Evolutionary conservation across 1,139 yeast genomes (phyloP).

Genomic region (Ogataea hybrid): DNA sequence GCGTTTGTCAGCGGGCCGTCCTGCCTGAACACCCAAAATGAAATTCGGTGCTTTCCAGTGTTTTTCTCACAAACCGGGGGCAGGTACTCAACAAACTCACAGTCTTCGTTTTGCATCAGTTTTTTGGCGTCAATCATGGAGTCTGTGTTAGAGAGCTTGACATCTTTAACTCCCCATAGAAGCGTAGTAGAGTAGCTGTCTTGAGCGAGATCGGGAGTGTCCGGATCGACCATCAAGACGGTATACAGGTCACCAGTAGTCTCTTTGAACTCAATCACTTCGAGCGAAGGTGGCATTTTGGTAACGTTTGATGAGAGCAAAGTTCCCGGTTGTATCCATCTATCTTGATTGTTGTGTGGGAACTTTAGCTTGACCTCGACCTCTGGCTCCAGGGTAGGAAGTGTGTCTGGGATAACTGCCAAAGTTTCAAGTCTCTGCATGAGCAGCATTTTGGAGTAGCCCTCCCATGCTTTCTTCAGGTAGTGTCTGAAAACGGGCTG

Average conservation of each 20-base stretch:
- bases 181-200: conserved; percentile 73
- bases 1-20: conserved; percentile 23
- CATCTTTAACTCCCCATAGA: conserved; percentile 76
- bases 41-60: conserved; percentile 75
- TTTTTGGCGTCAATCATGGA: conserved; percentile 56
- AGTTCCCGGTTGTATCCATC: conserved; percentile 79
- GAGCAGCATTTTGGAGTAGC: conserved; percentile 61
- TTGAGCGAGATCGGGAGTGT: conserved; percentile 70
- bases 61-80: conserved; percentile 94
- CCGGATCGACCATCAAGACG: conserved; percentile 84
- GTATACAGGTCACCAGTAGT: conserved; percentile 59
- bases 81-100: conserved; percentile 56
- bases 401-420: conserved; percentile 86
- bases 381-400: conserved; percentile 84
- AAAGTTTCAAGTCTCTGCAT: conserved; percentile 91
- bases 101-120: conserved; percentile 39
- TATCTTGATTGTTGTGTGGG: conserved; percentile 60
- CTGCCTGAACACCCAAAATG: conserved; percentile 91
- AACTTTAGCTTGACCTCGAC: conserved; percentile 77
- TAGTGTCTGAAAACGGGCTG: conserved; percentile 78
- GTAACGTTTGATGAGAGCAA: conserved; percentile 72
- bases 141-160: conserved; percentile 58
- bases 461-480: conserved; percentile 70
- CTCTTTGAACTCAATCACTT: conserved; percentile 71
- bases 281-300: conserved; percentile 68